These are phyloP conservation scores for Circinella umbellata DNA, from an alignment of 371 early-diverging fungal species.

Conservation along the genomic window DNA sequence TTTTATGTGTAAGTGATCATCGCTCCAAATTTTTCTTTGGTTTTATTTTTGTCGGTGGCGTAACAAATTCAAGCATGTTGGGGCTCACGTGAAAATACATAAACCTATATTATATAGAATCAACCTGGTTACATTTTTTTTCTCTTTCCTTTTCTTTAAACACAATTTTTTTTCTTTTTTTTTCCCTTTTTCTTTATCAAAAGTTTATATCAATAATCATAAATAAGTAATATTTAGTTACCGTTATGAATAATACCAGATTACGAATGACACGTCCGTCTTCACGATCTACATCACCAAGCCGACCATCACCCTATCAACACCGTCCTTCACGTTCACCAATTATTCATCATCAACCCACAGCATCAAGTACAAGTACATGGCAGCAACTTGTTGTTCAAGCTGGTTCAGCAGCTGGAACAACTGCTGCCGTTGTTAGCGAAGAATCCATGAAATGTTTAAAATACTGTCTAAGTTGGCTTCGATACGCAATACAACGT, in stretches of 20 bases:
- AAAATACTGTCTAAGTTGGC: conserved; percentile 83
- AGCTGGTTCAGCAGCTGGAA: conserved; percentile 68
- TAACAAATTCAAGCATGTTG: conserved; percentile 5
- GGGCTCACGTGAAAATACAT: conserved; percentile 8
- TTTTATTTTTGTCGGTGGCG: background rate
- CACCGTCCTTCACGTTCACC: conserved; percentile 11
- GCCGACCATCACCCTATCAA: conserved; percentile 26
- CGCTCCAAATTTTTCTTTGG: background rate
- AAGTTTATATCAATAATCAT: background rate
- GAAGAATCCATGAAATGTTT: conserved; percentile 80
- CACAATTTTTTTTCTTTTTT: background rate
- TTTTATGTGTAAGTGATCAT: background rate
- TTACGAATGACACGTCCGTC: conserved; percentile 2
- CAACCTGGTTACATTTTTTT: background rate
- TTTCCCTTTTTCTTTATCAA: background rate
- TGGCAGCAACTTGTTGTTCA: conserved; percentile 77
- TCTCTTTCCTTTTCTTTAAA: conserved; percentile 6
- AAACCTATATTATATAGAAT: background rate
- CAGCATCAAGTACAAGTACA: conserved; percentile 33
- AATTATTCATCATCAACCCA: background rate
- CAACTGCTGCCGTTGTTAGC: conserved; percentile 74
- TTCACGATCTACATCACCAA: conserved; percentile 32
- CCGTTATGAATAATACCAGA: background rate
- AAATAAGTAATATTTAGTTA: background rate
- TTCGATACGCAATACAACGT: conserved; percentile 81